phyloP scores from a whole-genome alignment of 163 green algal species.

The Scenedesmus sp. region DNA sequence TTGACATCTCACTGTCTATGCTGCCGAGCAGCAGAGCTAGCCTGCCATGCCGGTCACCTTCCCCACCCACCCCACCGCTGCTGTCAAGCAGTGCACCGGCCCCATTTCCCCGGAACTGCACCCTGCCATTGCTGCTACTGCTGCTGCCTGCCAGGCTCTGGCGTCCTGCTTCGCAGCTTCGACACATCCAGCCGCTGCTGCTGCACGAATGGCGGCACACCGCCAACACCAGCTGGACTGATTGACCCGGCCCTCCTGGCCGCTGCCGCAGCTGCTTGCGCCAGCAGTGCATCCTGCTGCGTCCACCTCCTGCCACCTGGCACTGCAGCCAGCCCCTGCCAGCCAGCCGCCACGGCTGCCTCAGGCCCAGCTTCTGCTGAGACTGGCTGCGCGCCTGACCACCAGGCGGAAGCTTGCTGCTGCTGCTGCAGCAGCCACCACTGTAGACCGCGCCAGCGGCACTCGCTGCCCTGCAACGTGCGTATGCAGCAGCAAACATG shows the following conservation, averaged over 20 bases:
- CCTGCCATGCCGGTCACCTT: not conserved
- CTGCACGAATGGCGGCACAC: not conserved
- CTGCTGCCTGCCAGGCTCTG: slow-evolving; percentile 13
- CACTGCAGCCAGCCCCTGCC: not conserved
- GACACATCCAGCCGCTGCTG: slow-evolving; percentile 37
- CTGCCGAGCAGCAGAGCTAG: slow-evolving; percentile 11
- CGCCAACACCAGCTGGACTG: not conserved
- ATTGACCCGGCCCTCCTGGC: not conserved
- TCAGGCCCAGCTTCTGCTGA: not conserved
- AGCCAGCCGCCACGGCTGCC: not conserved
- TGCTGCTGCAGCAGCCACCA: slow-evolving; percentile 4
- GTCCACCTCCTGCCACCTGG: slow-evolving; percentile 18
- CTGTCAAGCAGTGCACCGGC: not conserved
- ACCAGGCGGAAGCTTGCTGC: not conserved
- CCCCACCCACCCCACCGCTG: not conserved
- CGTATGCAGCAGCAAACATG: not conserved
- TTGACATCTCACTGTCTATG: not conserved
- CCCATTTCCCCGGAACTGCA: not conserved
- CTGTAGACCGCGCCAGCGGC: not conserved
- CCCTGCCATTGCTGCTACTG: no score
- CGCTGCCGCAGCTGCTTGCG: not conserved
- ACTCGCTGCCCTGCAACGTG: not conserved
- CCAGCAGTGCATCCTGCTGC: slow-evolving; percentile 7
- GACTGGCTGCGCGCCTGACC: not conserved
- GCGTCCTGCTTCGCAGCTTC: slow-evolving; percentile 11